These are phyloP conservation scores for Rasamsonia emersonii DNA, from an alignment of 2,329 filamentous ascomycete species.

Conservation along the genomic window DNA sequence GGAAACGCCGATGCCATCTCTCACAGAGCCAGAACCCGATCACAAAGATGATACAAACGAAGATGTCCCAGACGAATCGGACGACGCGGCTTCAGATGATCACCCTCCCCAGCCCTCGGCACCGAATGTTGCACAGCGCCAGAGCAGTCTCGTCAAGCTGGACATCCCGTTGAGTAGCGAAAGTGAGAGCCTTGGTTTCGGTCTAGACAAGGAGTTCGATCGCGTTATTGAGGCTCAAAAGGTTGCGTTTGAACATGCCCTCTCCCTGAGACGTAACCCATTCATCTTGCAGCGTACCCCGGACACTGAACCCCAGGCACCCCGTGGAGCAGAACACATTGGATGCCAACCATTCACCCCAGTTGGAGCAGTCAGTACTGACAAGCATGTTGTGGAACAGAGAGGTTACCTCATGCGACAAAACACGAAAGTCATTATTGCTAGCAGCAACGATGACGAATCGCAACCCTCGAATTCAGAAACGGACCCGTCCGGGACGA, in stretches of 20 bases:
- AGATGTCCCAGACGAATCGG: constrained; percentile 6
- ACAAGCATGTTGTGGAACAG: constrained; percentile 59
- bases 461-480: constrained; percentile 20
- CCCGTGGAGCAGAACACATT: constrained; percentile 14
- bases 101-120: constrained; percentile 11
- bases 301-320: constrained; percentile 11
- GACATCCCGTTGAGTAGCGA: constrained; percentile 67
- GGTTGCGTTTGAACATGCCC: constrained; percentile 56
- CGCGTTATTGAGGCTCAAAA: constrained; percentile 94
- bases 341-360: constrained; percentile 21
- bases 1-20: constrained; percentile 33
- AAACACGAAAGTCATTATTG: constrained; percentile 92
- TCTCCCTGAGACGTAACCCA: constrained; percentile 26
- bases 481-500: constrained; percentile 37
- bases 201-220: constrained; percentile 87
- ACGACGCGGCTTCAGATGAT: constrained; percentile 7
- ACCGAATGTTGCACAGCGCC: constrained; percentile 40
- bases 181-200: constrained; percentile 65
- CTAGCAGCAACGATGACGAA: constrained; percentile 61
- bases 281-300: constrained; percentile 8
- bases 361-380: constrained; percentile 46
- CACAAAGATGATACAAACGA: constrained; percentile 13
- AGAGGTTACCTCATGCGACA: constrained; percentile 98
- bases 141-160: constrained; percentile 68
- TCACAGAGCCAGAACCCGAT: constrained; percentile 15